phyloP scores from a whole-genome alignment of 2,329 filamentous ascomycete genomes.

The Cercospora nicotianae region DNA sequence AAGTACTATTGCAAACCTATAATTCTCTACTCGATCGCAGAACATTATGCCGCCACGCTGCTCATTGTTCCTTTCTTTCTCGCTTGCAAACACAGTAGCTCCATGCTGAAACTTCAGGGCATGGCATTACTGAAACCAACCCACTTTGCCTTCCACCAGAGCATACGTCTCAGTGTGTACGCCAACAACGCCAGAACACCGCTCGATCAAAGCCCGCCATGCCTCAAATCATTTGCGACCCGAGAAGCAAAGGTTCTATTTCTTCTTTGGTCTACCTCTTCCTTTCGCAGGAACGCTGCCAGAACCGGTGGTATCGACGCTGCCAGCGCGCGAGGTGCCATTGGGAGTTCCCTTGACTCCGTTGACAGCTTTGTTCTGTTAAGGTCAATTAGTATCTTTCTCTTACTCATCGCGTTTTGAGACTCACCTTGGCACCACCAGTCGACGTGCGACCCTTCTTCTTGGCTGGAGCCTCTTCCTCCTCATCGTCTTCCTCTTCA shows the following conservation, averaged over 20 bases:
- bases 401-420: too few species aligned
- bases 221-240: neutral
- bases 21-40: neutral
- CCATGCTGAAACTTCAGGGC: neutral
- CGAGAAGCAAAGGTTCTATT: slow-evolving; percentile 16
- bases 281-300: slow-evolving; percentile 43
- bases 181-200: neutral
- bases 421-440: slow-evolving; percentile 67
- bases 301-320: slow-evolving; percentile 75
- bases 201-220: neutral
- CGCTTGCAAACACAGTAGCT: neutral
- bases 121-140: neutral
- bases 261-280: slow-evolving; percentile 47
- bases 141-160: neutral
- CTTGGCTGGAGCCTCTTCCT: slow-evolving; percentile 77
- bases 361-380: slow-evolving; percentile 89
- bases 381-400: slow-evolving; percentile 16
- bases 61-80: neutral
- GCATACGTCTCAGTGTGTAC: neutral
- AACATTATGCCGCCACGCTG: neutral
- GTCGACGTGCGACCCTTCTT: slow-evolving; percentile 84
- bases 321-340: slow-evolving; percentile 79
- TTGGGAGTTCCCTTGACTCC: slow-evolving; percentile 80
- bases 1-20: neutral
- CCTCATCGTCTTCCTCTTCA: slow-evolving; percentile 79